A percentile compares a stretch with the other conserved stretches of the same genome.
Evolutionary conservation across 306 rosid genomes (phyloP).

Genomic region (Acacia crassicarpa): DNA sequence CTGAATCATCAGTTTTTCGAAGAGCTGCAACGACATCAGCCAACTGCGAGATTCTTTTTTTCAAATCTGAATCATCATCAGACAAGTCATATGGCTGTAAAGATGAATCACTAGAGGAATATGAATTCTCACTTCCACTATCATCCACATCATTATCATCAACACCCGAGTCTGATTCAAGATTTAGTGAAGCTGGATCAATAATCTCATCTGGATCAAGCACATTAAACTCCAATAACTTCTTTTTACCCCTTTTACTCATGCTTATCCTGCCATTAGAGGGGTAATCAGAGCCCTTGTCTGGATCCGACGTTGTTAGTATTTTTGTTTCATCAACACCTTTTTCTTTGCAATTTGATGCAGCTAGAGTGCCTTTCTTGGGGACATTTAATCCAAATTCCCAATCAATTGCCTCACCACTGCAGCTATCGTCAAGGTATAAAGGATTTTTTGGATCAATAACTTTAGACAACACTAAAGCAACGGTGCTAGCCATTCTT

Average conservation of each 20-base stretch:
- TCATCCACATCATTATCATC: conserved; percentile 41
- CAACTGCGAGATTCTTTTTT: conserved; percentile 71
- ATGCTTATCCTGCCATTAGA: conserved; percentile 35
- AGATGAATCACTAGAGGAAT: conserved; percentile 71
- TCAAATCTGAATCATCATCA: conserved; percentile 91
- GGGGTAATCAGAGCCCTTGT: conserved; percentile 33
- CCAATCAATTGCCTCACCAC: conserved; percentile 76
- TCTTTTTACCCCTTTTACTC: conserved; percentile 48
- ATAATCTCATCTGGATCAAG: conserved; percentile 92
- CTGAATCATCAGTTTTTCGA: conserved; percentile 85
- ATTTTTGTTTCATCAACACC: conserved; percentile 32
- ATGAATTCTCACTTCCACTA: conserved; percentile 73
- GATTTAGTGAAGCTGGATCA: conserved; percentile 72
- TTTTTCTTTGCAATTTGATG: conserved; percentile 36
- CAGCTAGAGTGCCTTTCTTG: conserved; percentile 43
- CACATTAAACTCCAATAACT: conserved; percentile 50
- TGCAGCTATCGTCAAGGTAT: conserved; percentile 84
- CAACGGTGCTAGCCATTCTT: conserved; percentile 85
- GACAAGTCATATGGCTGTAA: conserved; percentile 86
- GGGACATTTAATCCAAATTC: conserved; percentile 58
- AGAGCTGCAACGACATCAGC: conserved; percentile 83
- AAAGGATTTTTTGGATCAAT: conserved; percentile 93
- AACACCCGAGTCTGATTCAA: conserved; percentile 52
- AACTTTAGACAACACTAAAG: conserved; percentile 82
- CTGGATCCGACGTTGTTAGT: conserved; percentile 37